A percentile compares a stretch with the other conserved stretches of the same genome.
These are phyloP conservation scores for Podaxis sp. DNA, from an alignment of 768 basidiomycete genomes.

Conservation along the genomic window DNA sequence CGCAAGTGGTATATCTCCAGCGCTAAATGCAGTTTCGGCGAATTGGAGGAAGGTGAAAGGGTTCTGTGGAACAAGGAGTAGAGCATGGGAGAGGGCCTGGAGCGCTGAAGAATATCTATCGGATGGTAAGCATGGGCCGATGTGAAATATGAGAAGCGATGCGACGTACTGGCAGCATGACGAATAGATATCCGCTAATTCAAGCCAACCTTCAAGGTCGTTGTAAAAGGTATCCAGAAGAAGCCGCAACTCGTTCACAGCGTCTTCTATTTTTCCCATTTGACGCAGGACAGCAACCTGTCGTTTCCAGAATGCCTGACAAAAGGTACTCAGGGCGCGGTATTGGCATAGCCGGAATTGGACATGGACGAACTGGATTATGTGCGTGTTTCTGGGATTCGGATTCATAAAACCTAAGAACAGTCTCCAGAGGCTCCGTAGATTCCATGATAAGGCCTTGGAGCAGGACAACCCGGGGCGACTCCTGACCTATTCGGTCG, in stretches of 20 bases:
- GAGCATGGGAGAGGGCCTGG: conserved; percentile 75
- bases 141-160: not conserved
- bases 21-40: conserved; percentile 86
- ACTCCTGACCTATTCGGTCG: conserved; percentile 42
- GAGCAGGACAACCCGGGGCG: conserved; percentile 77
- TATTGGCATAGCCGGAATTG: not conserved
- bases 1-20: conserved; percentile 70
- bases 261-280: conserved; percentile 58
- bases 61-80: conserved; percentile 83
- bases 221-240: conserved; percentile 87
- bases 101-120: conserved; percentile 70
- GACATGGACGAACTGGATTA: conserved; percentile 55
- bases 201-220: conserved; percentile 86
- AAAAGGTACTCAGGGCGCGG: not conserved
- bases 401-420: conserved; percentile 63
- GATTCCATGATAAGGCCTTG: conserved; percentile 79
- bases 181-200: conserved; percentile 79
- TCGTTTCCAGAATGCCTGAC: conserved; percentile 76
- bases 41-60: conserved; percentile 81
- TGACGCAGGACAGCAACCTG: conserved; percentile 69
- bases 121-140: not conserved
- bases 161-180: conserved; percentile 67
- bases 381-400: conserved; percentile 63
- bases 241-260: conserved; percentile 66
- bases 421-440: conserved; percentile 51